Base-by-base conservation (phyloP, 192 early-diverging fungal species). In the Rhizophagus sp. region DNA sequence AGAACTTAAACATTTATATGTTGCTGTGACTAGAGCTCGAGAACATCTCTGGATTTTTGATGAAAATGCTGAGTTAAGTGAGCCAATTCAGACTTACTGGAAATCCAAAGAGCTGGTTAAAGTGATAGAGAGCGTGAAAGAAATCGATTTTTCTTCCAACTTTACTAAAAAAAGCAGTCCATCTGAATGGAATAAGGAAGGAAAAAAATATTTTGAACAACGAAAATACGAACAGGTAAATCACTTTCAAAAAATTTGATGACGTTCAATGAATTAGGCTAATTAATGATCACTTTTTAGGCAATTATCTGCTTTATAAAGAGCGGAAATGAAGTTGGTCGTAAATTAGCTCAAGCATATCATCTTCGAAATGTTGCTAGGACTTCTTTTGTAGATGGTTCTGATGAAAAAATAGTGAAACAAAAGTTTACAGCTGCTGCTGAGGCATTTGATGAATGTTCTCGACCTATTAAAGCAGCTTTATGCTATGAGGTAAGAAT, bases 1-100 rank as follows among this genome's bases (percentile, higher is more conserved):
- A 4, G 76, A 77, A 13, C 41, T 79, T 3, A 79, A 79, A 22
- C 67, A 79, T 62, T 67, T 79, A 13, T 79, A 79, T 36, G 78
- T 79, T 22, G 78, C 78, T 4, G 68, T 79, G n/a, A 79, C 78
- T 2, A 69, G 78, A 61, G 67, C 68, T 19, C 67, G 78, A 24
- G 49, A 71, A 30, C 36, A 57, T 6, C 27, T 79, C 11, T 77
- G 76, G 62, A 77, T 77, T 44, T 77, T 41, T 65, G 76, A 77
- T 77, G 63, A 64, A 49, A 77, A 77, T 13, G n/a, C 8, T 1
- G 63, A 77, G 17, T 49, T 22, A 4, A 77, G 62, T 15, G 36
- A 66, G 27, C 62, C 76, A 47, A 77, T 77, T 13, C 64, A 41
- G 0, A 30, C 1, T 66, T 66, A 77, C 30, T 77, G 76, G 76